phyloP scores from a whole-genome alignment of 129 eudicot genomes.

The Logfia minima region DNA sequence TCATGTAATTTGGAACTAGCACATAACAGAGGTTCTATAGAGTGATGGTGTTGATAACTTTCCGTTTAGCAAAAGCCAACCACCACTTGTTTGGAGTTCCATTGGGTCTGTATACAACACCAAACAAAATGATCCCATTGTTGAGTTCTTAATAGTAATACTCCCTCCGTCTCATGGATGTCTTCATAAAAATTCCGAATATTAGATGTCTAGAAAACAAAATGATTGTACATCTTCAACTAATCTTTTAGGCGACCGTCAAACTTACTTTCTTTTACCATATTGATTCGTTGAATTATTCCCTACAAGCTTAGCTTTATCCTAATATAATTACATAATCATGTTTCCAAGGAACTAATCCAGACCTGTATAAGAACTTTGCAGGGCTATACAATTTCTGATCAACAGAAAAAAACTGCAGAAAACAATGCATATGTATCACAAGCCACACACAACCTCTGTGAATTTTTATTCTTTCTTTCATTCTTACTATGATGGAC shows the following conservation, averaged over 20 bases:
- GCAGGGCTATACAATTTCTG: constrained; percentile 78
- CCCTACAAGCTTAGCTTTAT: not conserved
- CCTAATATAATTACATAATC: constrained; percentile 1
- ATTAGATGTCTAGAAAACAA: too few relatives aligned
- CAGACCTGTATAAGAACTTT: constrained; percentile 73
- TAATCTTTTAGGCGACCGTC: too few relatives aligned
- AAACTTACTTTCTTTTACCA: too few relatives aligned
- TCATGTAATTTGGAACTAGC: not conserved
- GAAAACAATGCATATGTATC: constrained; percentile 83
- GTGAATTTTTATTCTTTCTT: constrained; percentile 34
- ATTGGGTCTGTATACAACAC: constrained; percentile 87
- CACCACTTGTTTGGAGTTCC: constrained; percentile 99
- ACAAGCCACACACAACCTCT: constrained; percentile 71
- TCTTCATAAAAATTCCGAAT: too few relatives aligned
- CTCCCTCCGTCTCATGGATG: too few relatives aligned
- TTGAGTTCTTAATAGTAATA: too few relatives aligned
- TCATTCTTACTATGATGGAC: constrained; percentile 25
- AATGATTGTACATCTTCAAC: too few relatives aligned
- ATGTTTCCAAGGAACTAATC: constrained; percentile 4
- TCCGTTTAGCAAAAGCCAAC: constrained; percentile 94
- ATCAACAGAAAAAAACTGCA: constrained; percentile 66
- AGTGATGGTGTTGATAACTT: constrained; percentile 72
- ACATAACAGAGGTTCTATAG: constrained; percentile 2
- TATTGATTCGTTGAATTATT: too few relatives aligned
- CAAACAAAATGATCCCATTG: constrained; percentile 30